A percentile compares a stretch with the other conserved stretches of the same genome.
These are phyloP conservation scores for Diaporthe helianthi DNA, from an alignment of 2,329 filamentous ascomycete genomes.

Conservation along the genomic window DNA sequence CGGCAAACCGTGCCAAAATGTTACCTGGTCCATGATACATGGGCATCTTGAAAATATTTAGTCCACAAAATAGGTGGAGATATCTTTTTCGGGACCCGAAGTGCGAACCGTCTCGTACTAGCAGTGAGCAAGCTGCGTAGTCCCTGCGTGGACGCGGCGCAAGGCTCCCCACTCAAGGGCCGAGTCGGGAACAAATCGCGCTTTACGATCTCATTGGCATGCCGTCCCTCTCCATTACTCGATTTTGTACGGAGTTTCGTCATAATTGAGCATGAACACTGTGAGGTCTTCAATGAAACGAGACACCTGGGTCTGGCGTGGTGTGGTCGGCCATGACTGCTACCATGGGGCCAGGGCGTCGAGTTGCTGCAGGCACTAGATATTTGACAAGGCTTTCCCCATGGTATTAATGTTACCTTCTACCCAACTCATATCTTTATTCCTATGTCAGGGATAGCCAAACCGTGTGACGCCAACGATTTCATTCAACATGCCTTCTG, in stretches of 20 bases:
- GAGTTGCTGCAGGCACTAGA: neutral
- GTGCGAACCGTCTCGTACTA: neutral
- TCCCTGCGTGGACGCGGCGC: neutral
- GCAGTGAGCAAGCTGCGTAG: neutral
- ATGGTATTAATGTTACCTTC: no score
- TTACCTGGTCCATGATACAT: neutral
- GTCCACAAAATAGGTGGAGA: neutral
- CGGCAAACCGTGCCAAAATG: neutral
- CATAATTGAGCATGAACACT: neutral
- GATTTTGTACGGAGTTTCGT: neutral
- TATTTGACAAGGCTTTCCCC: neutral
- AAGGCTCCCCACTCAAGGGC: neutral
- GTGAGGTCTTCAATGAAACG: neutral
- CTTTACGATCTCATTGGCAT: neutral
- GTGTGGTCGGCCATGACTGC: neutral
- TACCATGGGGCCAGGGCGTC: neutral
- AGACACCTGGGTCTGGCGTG: neutral
- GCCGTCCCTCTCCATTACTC: neutral
- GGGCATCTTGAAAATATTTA: neutral
- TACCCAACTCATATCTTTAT: neutral
- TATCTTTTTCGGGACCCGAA: slow-evolving; percentile 11
- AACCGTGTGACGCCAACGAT: neutral
- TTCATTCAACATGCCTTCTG: slow-evolving; percentile 6
- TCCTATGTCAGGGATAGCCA: neutral
- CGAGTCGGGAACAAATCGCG: neutral